These are phyloP conservation scores for Eucalyptus decipiens DNA, from an alignment of 345 rosid genomes.

Conservation along the genomic window DNA sequence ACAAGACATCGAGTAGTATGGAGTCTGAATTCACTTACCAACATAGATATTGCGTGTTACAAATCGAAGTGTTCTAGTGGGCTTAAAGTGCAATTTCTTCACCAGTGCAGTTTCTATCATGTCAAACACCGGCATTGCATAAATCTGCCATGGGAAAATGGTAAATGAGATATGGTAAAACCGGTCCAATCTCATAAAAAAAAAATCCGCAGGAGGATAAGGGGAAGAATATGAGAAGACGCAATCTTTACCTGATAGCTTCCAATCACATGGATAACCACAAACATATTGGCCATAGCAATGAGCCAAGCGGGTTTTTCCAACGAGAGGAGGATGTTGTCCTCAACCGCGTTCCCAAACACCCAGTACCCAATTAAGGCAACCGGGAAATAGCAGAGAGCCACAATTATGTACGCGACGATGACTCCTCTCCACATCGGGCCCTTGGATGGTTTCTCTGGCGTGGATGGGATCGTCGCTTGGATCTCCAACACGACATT, in stretches of 20 bases:
- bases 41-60: slow-evolving; percentile 8
- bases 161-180: neutral
- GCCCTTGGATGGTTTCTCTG: slow-evolving; percentile 61
- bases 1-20: neutral
- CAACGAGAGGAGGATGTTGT: slow-evolving; percentile 45
- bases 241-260: slow-evolving; percentile 50
- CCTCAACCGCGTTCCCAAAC: slow-evolving; percentile 40
- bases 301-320: slow-evolving; percentile 64
- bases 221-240: neutral
- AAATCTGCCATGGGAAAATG: slow-evolving; percentile 1
- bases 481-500: slow-evolving; percentile 74
- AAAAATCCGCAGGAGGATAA: neutral
- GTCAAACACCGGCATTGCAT: slow-evolving; percentile 28
- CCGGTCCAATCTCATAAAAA: neutral
- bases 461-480: slow-evolving; percentile 77
- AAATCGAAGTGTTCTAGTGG: slow-evolving; percentile 6
- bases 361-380: slow-evolving; percentile 51
- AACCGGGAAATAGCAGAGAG: slow-evolving; percentile 76
- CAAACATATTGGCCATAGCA: slow-evolving; percentile 58
- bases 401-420: slow-evolving; percentile 57
- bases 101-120: slow-evolving; percentile 19
- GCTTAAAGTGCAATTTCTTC: slow-evolving; percentile 12
- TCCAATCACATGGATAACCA: slow-evolving; percentile 73
- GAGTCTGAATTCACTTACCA: slow-evolving; percentile 1
- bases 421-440: slow-evolving; percentile 76